phyloP scores from a whole-genome alignment of 2,329 filamentous ascomycete genomes.

The Talaromyces sp. region DNA sequence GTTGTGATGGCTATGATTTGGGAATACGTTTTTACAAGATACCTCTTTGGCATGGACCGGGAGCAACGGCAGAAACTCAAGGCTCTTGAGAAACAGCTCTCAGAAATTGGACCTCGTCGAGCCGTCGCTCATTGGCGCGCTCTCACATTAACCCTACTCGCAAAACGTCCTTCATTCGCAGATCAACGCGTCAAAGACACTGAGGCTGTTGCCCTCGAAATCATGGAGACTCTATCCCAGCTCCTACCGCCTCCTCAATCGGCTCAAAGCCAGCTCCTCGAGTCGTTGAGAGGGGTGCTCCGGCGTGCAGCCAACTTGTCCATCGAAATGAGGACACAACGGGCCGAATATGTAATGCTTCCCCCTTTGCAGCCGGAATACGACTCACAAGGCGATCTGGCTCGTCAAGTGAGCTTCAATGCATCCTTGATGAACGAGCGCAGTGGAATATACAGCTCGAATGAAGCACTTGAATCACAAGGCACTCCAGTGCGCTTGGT shows the following conservation, averaged over 20 bases:
- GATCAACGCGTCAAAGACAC: slow-evolving; percentile 83
- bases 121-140: slow-evolving; percentile 98
- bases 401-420: slow-evolving; percentile 86
- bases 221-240: slow-evolving; percentile 77
- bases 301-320: slow-evolving; percentile 83
- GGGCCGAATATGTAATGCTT: slow-evolving; percentile 97
- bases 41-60: slow-evolving; percentile 97
- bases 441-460: slow-evolving; percentile 65
- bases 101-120: slow-evolving; percentile 77
- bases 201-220: slow-evolving; percentile 89
- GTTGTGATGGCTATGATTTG: slow-evolving; percentile 99
- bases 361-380: slow-evolving; percentile 93
- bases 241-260: slow-evolving; percentile 84
- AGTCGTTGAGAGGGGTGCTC: slow-evolving; percentile 83
- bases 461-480: slow-evolving; percentile 75
- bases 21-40: slow-evolving; percentile 97
- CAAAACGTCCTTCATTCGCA: slow-evolving; percentile 74
- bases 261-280: slow-evolving; percentile 73
- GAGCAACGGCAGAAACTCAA: slow-evolving; percentile 98
- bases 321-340: slow-evolving; percentile 95
- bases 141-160: slow-evolving; percentile 84
- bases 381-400: slow-evolving; percentile 85
- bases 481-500: slow-evolving; percentile 82
- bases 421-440: slow-evolving; percentile 92
- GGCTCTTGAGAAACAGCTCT: slow-evolving; percentile 83